Conservation (phyloP, 2,329 filamentous ascomycete genomes). For the Teratosphaeriaceae sp. region DNA sequence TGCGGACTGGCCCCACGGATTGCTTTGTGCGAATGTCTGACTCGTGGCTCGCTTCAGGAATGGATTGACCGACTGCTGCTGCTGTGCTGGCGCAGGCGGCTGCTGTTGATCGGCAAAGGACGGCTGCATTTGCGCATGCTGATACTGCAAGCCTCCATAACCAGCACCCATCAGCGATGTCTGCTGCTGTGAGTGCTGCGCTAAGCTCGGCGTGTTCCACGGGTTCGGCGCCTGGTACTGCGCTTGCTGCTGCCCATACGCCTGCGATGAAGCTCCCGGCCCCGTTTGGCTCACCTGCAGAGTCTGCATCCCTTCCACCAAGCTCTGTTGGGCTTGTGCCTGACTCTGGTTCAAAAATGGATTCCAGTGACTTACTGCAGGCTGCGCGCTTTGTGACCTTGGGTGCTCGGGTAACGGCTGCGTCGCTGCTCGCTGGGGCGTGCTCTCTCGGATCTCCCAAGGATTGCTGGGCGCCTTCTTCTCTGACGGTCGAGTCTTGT, state of each 20-base stretch:
- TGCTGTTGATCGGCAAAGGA: too few species aligned
- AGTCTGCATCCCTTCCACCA: slow-evolving; percentile 54
- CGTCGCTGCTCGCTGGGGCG: slow-evolving; percentile 22
- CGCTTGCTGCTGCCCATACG: slow-evolving; percentile 12
- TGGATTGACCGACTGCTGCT: slow-evolving; percentile 47
- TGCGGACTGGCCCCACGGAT: slow-evolving; percentile 30
- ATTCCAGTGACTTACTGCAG: slow-evolving; percentile 51
- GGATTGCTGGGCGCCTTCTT: slow-evolving; percentile 30
- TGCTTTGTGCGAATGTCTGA: slow-evolving; percentile 36
- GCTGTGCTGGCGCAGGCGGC: slow-evolving; percentile 23
- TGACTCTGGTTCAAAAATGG: slow-evolving; percentile 57
- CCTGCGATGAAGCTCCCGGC: slow-evolving; percentile 14
- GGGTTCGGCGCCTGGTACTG: slow-evolving; percentile 25
- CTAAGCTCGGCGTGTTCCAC: slow-evolving; percentile 22
- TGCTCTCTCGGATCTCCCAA: slow-evolving; percentile 38
- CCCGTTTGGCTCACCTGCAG: slow-evolving; percentile 53
- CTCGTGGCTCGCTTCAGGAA: slow-evolving; percentile 39
- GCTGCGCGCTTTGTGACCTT: slow-evolving; percentile 29
- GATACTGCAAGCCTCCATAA: too few species aligned
- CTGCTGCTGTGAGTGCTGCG: slow-evolving; percentile 16
- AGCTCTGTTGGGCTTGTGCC: slow-evolving; percentile 17
- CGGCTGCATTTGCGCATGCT: slow-evolving; percentile 16
- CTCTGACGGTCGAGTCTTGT: slow-evolving; percentile 28
- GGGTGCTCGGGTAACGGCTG: slow-evolving; percentile 22
- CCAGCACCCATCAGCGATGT: too few species aligned